Conservation (phyloP, 192 early-diverging fungal genomes). For the Backusella tarrabulga region DNA sequence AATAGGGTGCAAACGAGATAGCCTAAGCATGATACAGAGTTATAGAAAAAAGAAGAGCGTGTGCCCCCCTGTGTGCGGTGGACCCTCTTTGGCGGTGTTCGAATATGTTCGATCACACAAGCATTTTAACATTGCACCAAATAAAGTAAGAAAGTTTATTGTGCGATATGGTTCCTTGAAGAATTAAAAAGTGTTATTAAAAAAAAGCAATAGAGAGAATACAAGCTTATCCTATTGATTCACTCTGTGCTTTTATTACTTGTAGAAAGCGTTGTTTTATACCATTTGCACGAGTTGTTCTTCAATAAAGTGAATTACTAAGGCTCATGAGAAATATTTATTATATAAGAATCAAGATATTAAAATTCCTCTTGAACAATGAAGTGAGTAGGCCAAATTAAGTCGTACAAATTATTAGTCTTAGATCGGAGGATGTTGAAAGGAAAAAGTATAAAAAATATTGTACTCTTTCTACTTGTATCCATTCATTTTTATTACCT, state of each 20-base stretch:
- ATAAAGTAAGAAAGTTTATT: background rate
- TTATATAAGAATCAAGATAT: background rate
- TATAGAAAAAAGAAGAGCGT: background rate
- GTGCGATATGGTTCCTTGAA: background rate
- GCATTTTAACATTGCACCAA: background rate
- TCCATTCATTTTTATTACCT: background rate
- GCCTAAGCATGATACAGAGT: background rate
- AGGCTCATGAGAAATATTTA: too few relatives aligned
- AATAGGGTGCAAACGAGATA: background rate
- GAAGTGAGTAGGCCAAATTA: background rate
- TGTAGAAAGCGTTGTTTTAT: too few relatives aligned
- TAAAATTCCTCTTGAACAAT: conserved; percentile 3
- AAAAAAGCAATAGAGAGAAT: background rate
- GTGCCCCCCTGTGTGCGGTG: background rate
- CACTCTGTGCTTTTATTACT: too few relatives aligned
- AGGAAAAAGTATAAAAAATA: background rate
- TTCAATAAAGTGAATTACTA: too few relatives aligned
- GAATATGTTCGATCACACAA: background rate
- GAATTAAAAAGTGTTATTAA: background rate
- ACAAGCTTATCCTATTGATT: too few relatives aligned
- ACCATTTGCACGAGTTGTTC: too few relatives aligned
- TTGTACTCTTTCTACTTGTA: background rate
- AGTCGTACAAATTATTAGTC: background rate
- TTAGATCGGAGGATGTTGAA: conserved; percentile 8
- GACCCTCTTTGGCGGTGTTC: background rate